Evolutionary conservation across 2,329 filamentous ascomycete species (phyloP), one percentile per base, ranked within the genome.

Genomic region (Arthrobotrys conoides): DNA sequence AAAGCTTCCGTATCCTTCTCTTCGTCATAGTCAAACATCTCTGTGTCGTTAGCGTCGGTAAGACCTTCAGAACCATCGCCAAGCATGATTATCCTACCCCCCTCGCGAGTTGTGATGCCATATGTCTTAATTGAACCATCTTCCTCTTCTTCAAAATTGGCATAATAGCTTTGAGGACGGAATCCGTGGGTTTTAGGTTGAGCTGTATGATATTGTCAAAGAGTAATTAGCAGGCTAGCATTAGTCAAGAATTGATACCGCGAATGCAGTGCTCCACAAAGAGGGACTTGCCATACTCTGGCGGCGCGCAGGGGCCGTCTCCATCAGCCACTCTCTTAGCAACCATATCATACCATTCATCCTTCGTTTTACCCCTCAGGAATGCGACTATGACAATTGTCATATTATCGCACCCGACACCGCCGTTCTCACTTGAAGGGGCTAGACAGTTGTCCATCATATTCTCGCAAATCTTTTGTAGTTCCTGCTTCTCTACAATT

Each of bases 401-500:
- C 96, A 99, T 99, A 88, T 99, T 99, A 87, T 99, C 96, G 85
- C 96, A 99, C 80, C 96, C 96, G 80, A 99, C 95, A 80, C 96
- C 96, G 70, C 96, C 96, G 36, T 95, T 97, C 86, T 99, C 96
- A 81, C 94, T 97, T 89, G 97, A 98, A 79, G 94, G 97, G 48
- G 96, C 94, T 81, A 99, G 88, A 84, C 96, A 99, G 87, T 98
- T 99, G 87, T 99, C 95, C 96, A 99, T 99, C 93, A 99, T 97
- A 87, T 99, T 99, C 86, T 99, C 96, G 85, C 95, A 98, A 83
- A 99, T 98, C 84, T 93, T 92, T 71, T 94, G 91, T 65, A 99
- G 89, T 63, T 96, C 92, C 86, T 99, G 96, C 87, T 97, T 97
- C 65, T 94, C 94, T 63, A 94, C 95, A 84, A 99, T 97, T 72